Conservation (phyloP, 371 early-diverging fungal species). For the Mortierella sp. region DNA sequence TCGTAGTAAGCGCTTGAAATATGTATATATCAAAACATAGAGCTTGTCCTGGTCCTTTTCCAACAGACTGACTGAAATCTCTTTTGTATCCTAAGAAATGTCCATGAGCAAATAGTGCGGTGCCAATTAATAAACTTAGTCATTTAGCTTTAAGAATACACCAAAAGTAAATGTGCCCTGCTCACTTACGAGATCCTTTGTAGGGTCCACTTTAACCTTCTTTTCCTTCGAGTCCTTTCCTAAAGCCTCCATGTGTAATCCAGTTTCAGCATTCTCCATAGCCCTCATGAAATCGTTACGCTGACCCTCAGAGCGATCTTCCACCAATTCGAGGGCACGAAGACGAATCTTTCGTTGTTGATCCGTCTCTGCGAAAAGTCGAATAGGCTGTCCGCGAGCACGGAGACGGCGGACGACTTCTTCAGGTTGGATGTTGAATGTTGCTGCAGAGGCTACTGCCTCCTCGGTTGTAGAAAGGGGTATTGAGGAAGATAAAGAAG, state of each 20-base stretch:
- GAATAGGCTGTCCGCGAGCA: constrained; percentile 91
- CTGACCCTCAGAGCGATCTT: constrained; percentile 89
- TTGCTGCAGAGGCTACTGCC: constrained; percentile 23
- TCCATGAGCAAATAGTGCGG: not conserved
- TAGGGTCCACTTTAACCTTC: constrained; percentile 50
- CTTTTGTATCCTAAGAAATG: constrained; percentile 67
- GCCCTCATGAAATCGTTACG: constrained; percentile 91
- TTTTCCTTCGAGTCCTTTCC: constrained; percentile 64
- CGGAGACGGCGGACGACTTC: constrained; percentile 90
- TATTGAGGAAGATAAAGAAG: constrained; percentile 25
- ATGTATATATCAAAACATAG: constrained; percentile 83
- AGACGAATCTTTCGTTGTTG: constrained; percentile 86
- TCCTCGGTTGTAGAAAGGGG: constrained; percentile 6
- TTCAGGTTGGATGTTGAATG: constrained; percentile 76
- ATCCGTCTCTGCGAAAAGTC: constrained; percentile 93
- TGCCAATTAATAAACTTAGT: no score
- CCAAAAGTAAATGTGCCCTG: not conserved
- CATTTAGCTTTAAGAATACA: not conserved
- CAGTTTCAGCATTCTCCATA: constrained; percentile 88
- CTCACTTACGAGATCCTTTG: constrained; percentile 41
- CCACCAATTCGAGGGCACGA: constrained; percentile 85
- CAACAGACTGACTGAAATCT: constrained; percentile 73
- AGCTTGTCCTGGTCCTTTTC: constrained; percentile 82
- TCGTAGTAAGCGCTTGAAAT: constrained; percentile 82
- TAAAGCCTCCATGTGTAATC: constrained; percentile 82